A percentile compares a stretch with the other conserved stretches of the same genome.
Evolutionary conservation across 163 green algal species (phyloP).

Genomic region (Smithsoniella earleae): DNA sequence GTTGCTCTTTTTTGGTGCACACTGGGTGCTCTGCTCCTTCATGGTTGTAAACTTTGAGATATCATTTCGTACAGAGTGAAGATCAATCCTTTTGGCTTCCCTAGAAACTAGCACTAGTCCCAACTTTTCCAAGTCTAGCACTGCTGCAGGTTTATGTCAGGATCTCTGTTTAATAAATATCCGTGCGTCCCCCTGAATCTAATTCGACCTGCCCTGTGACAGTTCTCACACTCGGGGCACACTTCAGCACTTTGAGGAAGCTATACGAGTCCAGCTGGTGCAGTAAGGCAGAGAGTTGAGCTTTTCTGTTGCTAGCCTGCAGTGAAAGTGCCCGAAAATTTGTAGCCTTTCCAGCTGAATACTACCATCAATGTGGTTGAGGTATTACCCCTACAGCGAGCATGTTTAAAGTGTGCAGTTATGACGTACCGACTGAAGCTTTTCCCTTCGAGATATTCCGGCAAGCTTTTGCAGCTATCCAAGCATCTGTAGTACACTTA

Average conservation of each 20-base stretch:
- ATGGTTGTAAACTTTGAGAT: no score
- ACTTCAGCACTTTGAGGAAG: no score
- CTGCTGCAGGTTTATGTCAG: slow-evolving; percentile 36
- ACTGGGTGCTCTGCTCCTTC: no score
- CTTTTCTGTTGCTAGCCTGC: neutral
- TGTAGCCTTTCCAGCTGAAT: neutral
- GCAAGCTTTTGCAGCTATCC: slow-evolving; percentile 76
- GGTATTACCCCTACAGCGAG: neutral
- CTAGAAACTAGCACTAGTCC: no score
- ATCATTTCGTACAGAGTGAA: no score
- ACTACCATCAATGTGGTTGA: neutral
- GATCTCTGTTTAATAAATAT: slow-evolving; percentile 60
- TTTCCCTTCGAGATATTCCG: slow-evolving; percentile 76
- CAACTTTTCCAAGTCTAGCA: no score
- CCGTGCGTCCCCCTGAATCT: slow-evolving; percentile 36
- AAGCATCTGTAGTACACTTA: slow-evolving; percentile 80
- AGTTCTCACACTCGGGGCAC: no score
- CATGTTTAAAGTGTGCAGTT: slow-evolving; percentile 37
- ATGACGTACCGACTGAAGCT: slow-evolving; percentile 81
- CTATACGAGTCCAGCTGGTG: no score
- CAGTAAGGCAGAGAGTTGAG: no score
- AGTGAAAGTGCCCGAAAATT: neutral
- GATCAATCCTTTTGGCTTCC: no score
- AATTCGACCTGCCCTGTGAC: neutral
- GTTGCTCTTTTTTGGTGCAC: no score